Conservation (phyloP, 768 basidiomycete species). For the Boletus huronensis region DNA sequence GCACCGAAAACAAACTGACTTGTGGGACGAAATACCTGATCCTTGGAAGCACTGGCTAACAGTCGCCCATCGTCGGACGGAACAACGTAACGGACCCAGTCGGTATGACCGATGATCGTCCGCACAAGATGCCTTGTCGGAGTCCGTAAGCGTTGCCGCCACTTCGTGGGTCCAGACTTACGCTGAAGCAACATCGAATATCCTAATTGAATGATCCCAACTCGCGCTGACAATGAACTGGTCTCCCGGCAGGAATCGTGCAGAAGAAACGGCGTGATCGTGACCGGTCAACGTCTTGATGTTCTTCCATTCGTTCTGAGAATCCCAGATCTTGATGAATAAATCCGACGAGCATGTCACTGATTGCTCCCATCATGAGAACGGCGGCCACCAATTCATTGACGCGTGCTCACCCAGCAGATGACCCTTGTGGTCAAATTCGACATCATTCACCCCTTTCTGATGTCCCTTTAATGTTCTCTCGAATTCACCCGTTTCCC, state of each 20-base stretch:
- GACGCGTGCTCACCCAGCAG: conserved; percentile 57
- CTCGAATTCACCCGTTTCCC: conserved; percentile 94
- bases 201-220: conserved; percentile 78
- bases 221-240: conserved; percentile 83
- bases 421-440: conserved; percentile 85
- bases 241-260: conserved; percentile 81
- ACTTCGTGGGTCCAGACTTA: conserved; percentile 36
- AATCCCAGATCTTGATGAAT: conserved; percentile 91
- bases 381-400: neutral
- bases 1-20: neutral
- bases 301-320: conserved; percentile 87
- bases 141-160: conserved; percentile 9
- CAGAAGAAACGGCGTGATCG: conserved; percentile 87
- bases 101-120: conserved; percentile 72
- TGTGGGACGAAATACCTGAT: conserved; percentile 57
- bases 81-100: conserved; percentile 76
- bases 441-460: conserved; percentile 80
- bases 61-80: conserved; percentile 71
- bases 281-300: conserved; percentile 84
- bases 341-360: conserved; percentile 78
- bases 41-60: conserved; percentile 79
- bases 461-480: conserved; percentile 91
- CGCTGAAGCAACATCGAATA: conserved; percentile 88
- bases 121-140: conserved; percentile 62
- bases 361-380: conserved; percentile 9